Percentiles rank a stretch among this genome's conserved stretches.
Conservation (phyloP, 1,284 basidiomycete genomes). For the Volvariella surrecta region DNA sequence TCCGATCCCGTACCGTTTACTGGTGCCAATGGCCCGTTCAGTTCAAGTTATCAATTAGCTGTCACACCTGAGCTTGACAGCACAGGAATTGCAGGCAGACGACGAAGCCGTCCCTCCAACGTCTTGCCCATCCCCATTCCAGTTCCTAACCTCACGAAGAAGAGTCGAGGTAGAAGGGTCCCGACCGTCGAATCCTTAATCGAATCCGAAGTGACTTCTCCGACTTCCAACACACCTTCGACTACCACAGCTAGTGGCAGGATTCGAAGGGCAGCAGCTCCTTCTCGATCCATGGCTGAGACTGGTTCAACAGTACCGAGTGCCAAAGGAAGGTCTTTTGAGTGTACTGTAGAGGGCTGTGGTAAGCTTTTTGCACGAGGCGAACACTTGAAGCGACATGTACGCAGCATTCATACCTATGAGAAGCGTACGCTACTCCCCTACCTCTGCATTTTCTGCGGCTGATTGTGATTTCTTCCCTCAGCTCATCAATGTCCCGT, state of each 20-base stretch:
- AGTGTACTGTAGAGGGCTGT: conserved; percentile 67
- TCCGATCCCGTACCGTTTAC: not conserved
- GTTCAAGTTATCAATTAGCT: not conserved
- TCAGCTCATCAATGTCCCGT: conserved; percentile 30
- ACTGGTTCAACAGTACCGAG: not conserved
- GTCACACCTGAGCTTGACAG: not conserved
- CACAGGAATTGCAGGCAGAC: conserved; percentile 7
- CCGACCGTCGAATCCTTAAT: conserved; percentile 41
- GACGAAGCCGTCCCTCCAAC: conserved; percentile 26
- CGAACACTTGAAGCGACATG: conserved; percentile 75
- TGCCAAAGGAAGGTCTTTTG: conserved; percentile 39
- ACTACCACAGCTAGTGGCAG: conserved; percentile 13
- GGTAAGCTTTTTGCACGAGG: conserved; percentile 73
- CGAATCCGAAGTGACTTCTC: conserved; percentile 13
- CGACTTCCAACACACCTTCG: conserved; percentile 19
- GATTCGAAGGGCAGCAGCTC: conserved; percentile 1
- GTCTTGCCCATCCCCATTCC: conserved; percentile 53
- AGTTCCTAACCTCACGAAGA: conserved; percentile 66
- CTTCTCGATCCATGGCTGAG: not conserved
- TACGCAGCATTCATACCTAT: conserved; percentile 72
- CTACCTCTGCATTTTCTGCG: conserved; percentile 9
- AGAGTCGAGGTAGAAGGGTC: conserved; percentile 60
- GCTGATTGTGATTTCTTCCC: not conserved
- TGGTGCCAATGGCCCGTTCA: not conserved
- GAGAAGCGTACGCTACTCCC: conserved; percentile 58